Percentiles rank a stretch among this genome's conserved stretches.
These are phyloP conservation scores for Ampelomyces quisqualis DNA, from an alignment of 2,329 filamentous ascomycete species.

Conservation along the genomic window DNA sequence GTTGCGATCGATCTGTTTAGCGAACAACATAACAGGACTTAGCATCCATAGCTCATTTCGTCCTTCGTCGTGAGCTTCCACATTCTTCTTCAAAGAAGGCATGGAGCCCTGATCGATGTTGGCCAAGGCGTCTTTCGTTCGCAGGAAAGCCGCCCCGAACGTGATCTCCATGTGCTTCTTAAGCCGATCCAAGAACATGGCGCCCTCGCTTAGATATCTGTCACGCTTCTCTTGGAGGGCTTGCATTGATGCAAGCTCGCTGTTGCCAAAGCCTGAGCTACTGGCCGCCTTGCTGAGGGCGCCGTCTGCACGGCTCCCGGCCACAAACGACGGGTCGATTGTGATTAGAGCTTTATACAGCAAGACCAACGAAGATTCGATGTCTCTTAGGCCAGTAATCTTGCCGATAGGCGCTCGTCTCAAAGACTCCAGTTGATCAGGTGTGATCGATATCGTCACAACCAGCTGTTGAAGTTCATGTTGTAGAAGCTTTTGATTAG, in stretches of 20 bases:
- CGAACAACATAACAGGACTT: constrained; percentile 81
- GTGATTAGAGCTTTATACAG: constrained; percentile 92
- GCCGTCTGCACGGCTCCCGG: constrained; percentile 46
- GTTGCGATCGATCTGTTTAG: constrained; percentile 75
- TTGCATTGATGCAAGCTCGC: constrained; percentile 79
- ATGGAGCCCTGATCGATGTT: constrained; percentile 49
- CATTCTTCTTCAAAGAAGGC: constrained; percentile 63
- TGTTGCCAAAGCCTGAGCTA: constrained; percentile 66
- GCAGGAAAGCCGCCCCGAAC: constrained; percentile 73
- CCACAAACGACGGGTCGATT: constrained; percentile 79
- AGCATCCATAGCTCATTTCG: constrained; percentile 82
- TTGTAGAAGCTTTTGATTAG: constrained; percentile 92
- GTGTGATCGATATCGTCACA: constrained; percentile 84
- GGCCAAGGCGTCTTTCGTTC: constrained; percentile 64
- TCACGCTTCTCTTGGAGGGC: constrained; percentile 94
- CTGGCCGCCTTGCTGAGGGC: constrained; percentile 43
- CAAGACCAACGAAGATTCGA: constrained; percentile 74
- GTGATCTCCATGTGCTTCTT: constrained; percentile 79
- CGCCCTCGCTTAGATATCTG: constrained; percentile 76
- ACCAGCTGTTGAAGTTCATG: constrained; percentile 87
- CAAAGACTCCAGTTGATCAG: constrained; percentile 71
- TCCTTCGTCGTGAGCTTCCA: constrained; percentile 67
- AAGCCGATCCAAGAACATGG: constrained; percentile 74
- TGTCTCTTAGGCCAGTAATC: constrained; percentile 68
- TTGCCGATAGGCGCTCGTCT: constrained; percentile 72